phyloP scores from a whole-genome alignment of 108 stramenopile genomes.

The Phaeodactylum tricornutum region DNA sequence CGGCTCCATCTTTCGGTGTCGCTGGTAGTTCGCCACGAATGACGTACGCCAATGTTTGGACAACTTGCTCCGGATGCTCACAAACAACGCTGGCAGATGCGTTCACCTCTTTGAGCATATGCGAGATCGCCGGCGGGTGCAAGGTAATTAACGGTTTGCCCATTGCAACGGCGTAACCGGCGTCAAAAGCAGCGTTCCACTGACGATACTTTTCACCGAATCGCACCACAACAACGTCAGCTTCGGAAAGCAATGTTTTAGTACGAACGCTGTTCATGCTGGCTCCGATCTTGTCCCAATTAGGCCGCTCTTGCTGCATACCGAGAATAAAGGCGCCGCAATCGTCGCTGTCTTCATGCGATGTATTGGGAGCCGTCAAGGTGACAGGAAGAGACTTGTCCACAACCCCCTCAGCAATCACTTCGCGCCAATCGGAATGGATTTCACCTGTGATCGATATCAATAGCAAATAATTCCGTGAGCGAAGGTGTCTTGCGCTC shows the following conservation, averaged over 20 bases:
- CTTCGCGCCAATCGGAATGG: slow-evolving; percentile 81
- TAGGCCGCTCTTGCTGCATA: slow-evolving; percentile 67
- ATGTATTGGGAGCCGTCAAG: slow-evolving; percentile 59
- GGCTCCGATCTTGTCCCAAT: slow-evolving; percentile 79
- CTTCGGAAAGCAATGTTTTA: slow-evolving; percentile 54
- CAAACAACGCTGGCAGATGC: slow-evolving; percentile 62
- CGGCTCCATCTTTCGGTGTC: slow-evolving; percentile 56
- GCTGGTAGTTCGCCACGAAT: slow-evolving; percentile 62
- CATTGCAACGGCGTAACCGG: slow-evolving; percentile 71
- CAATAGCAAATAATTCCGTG: no score
- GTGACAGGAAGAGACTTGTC: slow-evolving; percentile 52
- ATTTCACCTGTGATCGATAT: slow-evolving; percentile 78
- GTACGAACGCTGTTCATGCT: slow-evolving; percentile 76
- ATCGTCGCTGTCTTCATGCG: slow-evolving; percentile 82
- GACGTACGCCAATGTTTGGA: slow-evolving; percentile 76
- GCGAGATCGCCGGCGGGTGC: slow-evolving; percentile 67
- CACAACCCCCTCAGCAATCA: slow-evolving; percentile 57
- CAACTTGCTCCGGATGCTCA: slow-evolving; percentile 68
- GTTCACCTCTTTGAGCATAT: slow-evolving; percentile 90
- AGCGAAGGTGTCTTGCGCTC: no score
- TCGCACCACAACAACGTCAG: slow-evolving; percentile 81
- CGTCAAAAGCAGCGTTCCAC: slow-evolving; percentile 87
- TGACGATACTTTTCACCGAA: slow-evolving; percentile 84
- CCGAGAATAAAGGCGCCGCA: slow-evolving; percentile 79
- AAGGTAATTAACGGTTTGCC: slow-evolving; percentile 70